phyloP scores from a whole-genome alignment of 768 basidiomycete species.

The Podaxis carcinomalis region DNA sequence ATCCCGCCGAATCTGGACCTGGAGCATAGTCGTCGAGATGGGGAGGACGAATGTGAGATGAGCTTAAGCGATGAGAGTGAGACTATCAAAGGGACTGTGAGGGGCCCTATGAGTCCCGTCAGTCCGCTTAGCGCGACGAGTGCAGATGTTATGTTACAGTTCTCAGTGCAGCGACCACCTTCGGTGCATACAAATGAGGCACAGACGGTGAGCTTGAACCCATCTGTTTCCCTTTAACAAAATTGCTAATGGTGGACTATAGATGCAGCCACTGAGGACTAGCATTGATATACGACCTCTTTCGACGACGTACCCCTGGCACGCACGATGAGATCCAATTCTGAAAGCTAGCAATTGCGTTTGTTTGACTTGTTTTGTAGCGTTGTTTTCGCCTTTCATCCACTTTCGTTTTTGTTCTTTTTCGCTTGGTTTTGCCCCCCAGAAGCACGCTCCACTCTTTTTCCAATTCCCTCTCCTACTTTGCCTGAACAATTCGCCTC shows the following conservation, averaged over 20 bases:
- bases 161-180: background rate
- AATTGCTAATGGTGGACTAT: background rate
- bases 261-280: background rate
- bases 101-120: background rate
- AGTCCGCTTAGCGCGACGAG: background rate
- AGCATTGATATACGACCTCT: background rate
- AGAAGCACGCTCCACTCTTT: too few relatives aligned
- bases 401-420: too few relatives aligned
- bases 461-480: too few relatives aligned
- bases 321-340: background rate
- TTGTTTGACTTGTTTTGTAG: too few relatives aligned
- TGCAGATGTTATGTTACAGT: background rate
- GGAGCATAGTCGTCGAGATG: background rate
- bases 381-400: too few relatives aligned
- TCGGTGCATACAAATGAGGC: background rate
- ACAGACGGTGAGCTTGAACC: background rate
- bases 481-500: too few relatives aligned
- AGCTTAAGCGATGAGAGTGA: conserved; percentile 10
- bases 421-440: too few relatives aligned
- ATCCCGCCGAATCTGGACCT: background rate
- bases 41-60: background rate
- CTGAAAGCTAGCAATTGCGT: too few relatives aligned
- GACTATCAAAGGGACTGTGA: background rate
- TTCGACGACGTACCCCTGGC: conserved; percentile 7
- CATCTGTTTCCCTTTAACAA: background rate